Base-by-base conservation (phyloP, 495 filamentous ascomycete species). In the Penicillium diatomitis region DNA sequence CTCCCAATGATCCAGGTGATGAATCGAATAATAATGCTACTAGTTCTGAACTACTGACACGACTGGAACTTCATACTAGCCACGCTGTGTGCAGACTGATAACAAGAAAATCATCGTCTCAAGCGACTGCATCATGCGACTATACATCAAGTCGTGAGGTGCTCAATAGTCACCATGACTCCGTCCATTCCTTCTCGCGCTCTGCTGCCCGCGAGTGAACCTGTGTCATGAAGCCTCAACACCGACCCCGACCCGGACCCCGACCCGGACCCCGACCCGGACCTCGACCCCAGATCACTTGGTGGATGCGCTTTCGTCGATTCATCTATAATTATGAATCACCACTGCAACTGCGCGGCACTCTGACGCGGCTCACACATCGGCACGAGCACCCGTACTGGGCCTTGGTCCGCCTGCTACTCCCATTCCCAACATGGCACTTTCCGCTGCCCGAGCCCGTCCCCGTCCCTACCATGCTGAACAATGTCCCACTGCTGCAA, bases 351-450 rank as follows among this genome's bases (percentile, higher is more conserved):
- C 33, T 68, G 4, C 56, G 63, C 4, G 12, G 48, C 28, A 68
- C 50, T 29, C 50, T 62, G 37, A 43, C 36, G 4, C 62, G 62
- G 7, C 56, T 67, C 2, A 48, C 44, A 8, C 49, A 62, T 27
- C 46, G 53, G n/a, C 47, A 60, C 36, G 51, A 59, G 29, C 35
- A 61, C 20, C 62, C 62, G 9, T 43, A 58, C 1, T 50, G 60
- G 10, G 47, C 62, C 2, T 52, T 65, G 5, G 40, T 65, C 10
- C 54, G 54, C 12, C 8, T 65, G 33, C 52, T 62, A 12, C 41
- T 62, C 1, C 58, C 61, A 11, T 56, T 50, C 9, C 65, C 61
- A 32, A 48, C 56, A 28, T 68, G 61, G 65, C 47, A 41, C 4
- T 59, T 66, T 27, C 50, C 36, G 4, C 35, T 64, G 10, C 60